These are phyloP conservation scores for Mallotus repandus DNA, from an alignment of 441 rosid species.

Conservation along the genomic window DNA sequence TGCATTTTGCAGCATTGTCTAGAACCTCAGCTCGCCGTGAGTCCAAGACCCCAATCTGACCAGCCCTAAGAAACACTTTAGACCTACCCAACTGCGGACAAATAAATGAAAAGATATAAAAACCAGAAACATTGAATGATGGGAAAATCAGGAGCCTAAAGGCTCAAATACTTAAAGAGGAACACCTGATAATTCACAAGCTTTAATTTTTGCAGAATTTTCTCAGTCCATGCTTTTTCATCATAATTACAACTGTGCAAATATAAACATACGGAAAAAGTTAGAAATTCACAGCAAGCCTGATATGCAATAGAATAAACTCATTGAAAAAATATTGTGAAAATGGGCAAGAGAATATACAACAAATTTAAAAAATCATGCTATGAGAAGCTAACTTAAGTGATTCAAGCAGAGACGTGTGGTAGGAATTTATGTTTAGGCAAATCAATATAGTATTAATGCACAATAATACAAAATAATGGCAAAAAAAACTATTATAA, in stretches of 20 bases:
- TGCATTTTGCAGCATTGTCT: slow-evolving; percentile 72
- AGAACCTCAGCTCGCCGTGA: slow-evolving; percentile 83
- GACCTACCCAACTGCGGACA: slow-evolving; percentile 77
- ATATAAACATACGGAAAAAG: slow-evolving; percentile 15
- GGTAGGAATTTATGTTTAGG: neutral
- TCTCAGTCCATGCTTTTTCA: slow-evolving; percentile 74
- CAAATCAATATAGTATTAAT: neutral
- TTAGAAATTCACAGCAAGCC: slow-evolving; percentile 16
- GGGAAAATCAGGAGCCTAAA: slow-evolving; percentile 11
- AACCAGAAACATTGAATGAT: neutral
- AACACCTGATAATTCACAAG: slow-evolving; percentile 92
- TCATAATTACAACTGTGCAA: slow-evolving; percentile 56
- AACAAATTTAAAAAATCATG: neutral
- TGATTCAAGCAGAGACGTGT: neutral
- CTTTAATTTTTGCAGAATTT: slow-evolving; percentile 66
- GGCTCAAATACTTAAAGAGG: slow-evolving; percentile 2
- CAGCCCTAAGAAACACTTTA: slow-evolving; percentile 97
- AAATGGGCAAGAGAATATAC: slow-evolving; percentile 9
- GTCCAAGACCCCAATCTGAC: slow-evolving; percentile 94
- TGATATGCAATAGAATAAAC: neutral
- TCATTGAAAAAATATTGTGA: neutral
- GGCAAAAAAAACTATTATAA: neutral
- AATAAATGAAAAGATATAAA: slow-evolving; percentile 13
- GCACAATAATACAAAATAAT: neutral
- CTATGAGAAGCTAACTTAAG: neutral